Conservation (phyloP, 2,329 filamentous ascomycete species). For the Rhytidhysteron rufulum region DNA sequence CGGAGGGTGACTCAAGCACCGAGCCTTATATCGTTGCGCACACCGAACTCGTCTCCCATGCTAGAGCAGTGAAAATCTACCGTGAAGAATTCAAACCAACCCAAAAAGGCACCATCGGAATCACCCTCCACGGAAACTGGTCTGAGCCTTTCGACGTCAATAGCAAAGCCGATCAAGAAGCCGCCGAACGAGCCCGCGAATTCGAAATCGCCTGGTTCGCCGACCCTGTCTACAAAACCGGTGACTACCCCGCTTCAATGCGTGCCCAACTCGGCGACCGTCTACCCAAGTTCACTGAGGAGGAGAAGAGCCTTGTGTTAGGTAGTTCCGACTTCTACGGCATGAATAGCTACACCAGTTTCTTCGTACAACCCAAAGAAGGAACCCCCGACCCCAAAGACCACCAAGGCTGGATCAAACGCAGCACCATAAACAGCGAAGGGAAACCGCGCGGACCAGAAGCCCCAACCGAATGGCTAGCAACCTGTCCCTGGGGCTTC, state of each 20-base stretch:
- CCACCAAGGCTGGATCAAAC: constrained; percentile 71
- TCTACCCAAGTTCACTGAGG: constrained; percentile 68
- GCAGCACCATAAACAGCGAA: constrained; percentile 65
- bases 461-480: constrained; percentile 78
- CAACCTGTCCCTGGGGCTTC: constrained; percentile 72
- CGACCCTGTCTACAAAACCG: constrained; percentile 74
- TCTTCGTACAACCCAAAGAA: constrained; percentile 74
- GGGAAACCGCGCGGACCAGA: constrained; percentile 74
- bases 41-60: constrained; percentile 76
- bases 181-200: constrained; percentile 76
- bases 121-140: constrained; percentile 81
- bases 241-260: constrained; percentile 82
- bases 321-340: constrained; percentile 90
- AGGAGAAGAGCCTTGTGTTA: constrained; percentile 68
- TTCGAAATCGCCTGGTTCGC: constrained; percentile 87
- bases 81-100: constrained; percentile 74
- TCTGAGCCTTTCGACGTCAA: constrained; percentile 77
- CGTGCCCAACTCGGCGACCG: constrained; percentile 75
- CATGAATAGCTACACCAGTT: constrained; percentile 91
- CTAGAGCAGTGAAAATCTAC: constrained; percentile 74
- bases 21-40: constrained; percentile 84
- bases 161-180: constrained; percentile 70
- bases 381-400: constrained; percentile 61
- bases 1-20: constrained; percentile 67
- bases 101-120: constrained; percentile 74